A percentile compares a stretch with the other conserved stretches of the same genome.
Evolutionary conservation across 2,329 filamentous ascomycete species (phyloP).

Genomic region (Cordyceps tenuipes): DNA sequence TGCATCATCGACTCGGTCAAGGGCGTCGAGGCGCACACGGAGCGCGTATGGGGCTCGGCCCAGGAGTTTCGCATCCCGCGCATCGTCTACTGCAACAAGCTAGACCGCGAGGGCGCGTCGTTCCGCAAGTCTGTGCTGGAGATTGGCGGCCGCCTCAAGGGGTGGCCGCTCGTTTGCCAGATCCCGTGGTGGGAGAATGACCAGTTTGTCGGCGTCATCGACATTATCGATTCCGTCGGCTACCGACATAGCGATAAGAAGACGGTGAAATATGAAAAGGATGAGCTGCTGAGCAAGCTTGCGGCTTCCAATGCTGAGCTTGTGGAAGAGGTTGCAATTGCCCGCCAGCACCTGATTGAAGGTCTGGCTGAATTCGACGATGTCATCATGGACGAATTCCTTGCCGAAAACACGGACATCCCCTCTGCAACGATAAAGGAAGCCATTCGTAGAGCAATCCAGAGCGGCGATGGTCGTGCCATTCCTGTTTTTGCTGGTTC

Average conservation of each 20-base stretch:
- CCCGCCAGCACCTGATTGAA: slow-evolving; percentile 72
- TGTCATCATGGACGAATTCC: slow-evolving; percentile 71
- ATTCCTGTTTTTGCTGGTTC: slow-evolving; percentile 87
- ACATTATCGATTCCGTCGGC: slow-evolving; percentile 67
- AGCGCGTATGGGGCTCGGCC: slow-evolving; percentile 91
- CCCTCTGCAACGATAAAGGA: slow-evolving; percentile 57
- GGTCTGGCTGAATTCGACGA: slow-evolving; percentile 85
- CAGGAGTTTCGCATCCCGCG: slow-evolving; percentile 78
- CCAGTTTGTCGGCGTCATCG: slow-evolving; percentile 72
- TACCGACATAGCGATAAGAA: slow-evolving; percentile 55
- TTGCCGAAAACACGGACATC: slow-evolving; percentile 70
- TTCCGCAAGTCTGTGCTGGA: slow-evolving; percentile 83
- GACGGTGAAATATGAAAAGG: slow-evolving; percentile 27
- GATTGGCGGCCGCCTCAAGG: slow-evolving; percentile 67
- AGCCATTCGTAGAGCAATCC: slow-evolving; percentile 65
- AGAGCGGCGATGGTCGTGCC: slow-evolving; percentile 58
- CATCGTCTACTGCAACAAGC: slow-evolving; percentile 69
- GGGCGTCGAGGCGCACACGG: slow-evolving; percentile 92
- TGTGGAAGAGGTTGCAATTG: slow-evolving; percentile 62
- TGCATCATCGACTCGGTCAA: slow-evolving; percentile 89
- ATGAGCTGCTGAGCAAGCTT: slow-evolving; percentile 33
- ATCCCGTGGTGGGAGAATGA: slow-evolving; percentile 91
- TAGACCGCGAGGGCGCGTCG: slow-evolving; percentile 67
- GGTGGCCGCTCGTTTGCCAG: slow-evolving; percentile 86
- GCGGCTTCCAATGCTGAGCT: slow-evolving; percentile 38